Conservation (phyloP, 2,329 filamentous ascomycete species). For the Sphaceloma murrayae region DNA sequence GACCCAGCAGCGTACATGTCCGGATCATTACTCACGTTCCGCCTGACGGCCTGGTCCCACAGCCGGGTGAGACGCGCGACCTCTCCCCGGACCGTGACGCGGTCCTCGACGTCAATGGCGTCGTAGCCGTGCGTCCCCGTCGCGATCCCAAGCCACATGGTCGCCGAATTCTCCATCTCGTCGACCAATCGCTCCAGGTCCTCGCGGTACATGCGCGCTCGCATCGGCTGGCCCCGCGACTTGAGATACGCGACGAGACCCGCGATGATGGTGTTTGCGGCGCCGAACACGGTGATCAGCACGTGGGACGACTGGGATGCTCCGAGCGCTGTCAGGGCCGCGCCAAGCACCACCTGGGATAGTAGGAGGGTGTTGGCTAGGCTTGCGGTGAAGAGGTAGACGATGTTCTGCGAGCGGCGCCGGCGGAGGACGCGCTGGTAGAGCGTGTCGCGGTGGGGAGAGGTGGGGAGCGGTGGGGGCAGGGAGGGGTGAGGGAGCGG, state of each 20-base stretch:
- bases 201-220: conserved; percentile 34
- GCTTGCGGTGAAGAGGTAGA: conserved; percentile 31
- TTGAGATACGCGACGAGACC: conserved; percentile 35
- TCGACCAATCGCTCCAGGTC: conserved; percentile 34
- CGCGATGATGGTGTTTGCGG: conserved; percentile 34
- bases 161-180: conserved; percentile 34
- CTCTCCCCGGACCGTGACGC: conserved; percentile 35
- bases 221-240: conserved; percentile 33
- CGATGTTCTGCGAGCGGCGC: conserved; percentile 27
- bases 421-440: conserved; percentile 30
- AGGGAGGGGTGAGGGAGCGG: conserved; percentile 26
- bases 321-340: conserved; percentile 33
- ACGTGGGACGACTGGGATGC: conserved; percentile 29
- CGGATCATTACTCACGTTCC: conserved; percentile 33
- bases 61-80: conserved; percentile 30
- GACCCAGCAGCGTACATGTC: conserved; percentile 31
- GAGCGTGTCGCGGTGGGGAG: conserved; percentile 27
- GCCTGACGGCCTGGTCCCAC: conserved; percentile 32
- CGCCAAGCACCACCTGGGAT: conserved; percentile 33
- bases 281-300: conserved; percentile 34
- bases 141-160: conserved; percentile 38
- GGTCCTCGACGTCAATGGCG: conserved; percentile 37
- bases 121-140: conserved; percentile 37
- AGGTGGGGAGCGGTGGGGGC: conserved; percentile 16
- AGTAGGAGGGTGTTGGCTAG: conserved; percentile 32